Base-by-base conservation (phyloP, 2,329 filamentous ascomycete genomes). In the Talaromyces sp. region DNA sequence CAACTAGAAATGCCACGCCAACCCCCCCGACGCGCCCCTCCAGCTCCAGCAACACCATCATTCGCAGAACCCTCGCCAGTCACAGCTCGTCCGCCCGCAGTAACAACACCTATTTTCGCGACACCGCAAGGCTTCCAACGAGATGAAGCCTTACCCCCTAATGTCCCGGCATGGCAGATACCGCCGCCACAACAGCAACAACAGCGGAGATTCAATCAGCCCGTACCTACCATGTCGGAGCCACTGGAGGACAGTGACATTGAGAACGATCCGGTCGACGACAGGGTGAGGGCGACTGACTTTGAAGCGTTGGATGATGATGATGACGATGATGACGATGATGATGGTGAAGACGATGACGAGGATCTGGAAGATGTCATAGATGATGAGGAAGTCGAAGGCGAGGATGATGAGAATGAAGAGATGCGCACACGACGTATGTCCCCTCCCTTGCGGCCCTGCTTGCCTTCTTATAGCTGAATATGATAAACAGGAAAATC, bases 341-440 rank as follows among this genome's bases (percentile, higher is more conserved):
- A 67, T 59, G 65, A 58, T 8, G 73, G 71, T 29, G 73, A 71
- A 25, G 75, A 76, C 61, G 74, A 76, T 59, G 71, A 77, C 63
- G 74, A 75, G 56, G 71, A 68, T 31, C 59, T 65, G 38, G 75
- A 76, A 62, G 74, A 76, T 59, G 71, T 75, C 45, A 63, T 62
- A 8, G 64, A 68, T 10, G 68, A 67, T 1, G 62, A 67, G 19
- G 70, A 68, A 4, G 70, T 67, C 3, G 68, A 70, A 11, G 68
- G 66, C 17, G 70, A 70, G 1, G 70, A 70, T 1, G 69, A 66
- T 7, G 67, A 67, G 36, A 69, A 71, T 58, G 67, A 64, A 29
- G 68, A 67, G 22, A 76, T 77, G 72, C 72, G 72, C 17, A 74
- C 78, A 69, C 72, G 72, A 68, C 73, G 76, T 78, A 68, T 49